These are phyloP conservation scores for Neoarthrinium moseri DNA, from an alignment of 2,329 filamentous ascomycete species.

Conservation along the genomic window DNA sequence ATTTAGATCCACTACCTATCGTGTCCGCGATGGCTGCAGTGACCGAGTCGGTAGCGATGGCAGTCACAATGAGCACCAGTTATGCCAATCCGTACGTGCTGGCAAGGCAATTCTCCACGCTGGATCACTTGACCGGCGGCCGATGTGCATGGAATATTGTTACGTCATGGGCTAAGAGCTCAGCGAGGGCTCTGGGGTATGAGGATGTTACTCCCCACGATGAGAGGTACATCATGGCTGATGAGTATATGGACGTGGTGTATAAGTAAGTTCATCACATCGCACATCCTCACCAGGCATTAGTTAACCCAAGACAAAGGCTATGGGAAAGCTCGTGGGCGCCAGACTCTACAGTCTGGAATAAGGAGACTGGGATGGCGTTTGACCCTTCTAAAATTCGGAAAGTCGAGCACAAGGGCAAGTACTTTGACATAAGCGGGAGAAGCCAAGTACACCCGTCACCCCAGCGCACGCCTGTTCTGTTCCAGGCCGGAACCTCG, in stretches of 20 bases:
- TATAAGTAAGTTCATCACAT: conserved; percentile 49
- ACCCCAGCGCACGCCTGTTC: conserved; percentile 52
- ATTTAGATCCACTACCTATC: conserved; percentile 7
- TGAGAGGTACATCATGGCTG: conserved; percentile 56
- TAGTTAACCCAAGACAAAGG: conserved; percentile 21
- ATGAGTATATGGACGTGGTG: conserved; percentile 58
- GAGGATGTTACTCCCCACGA: conserved; percentile 57
- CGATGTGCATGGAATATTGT: conserved; percentile 68
- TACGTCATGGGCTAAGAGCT: conserved; percentile 46
- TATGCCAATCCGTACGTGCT: conserved; percentile 61
- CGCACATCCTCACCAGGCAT: neutral
- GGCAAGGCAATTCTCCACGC: conserved; percentile 57
- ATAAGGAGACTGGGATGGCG: conserved; percentile 53
- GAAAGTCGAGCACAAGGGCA: conserved; percentile 57
- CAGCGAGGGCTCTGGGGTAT: conserved; percentile 57
- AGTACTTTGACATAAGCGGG: conserved; percentile 44
- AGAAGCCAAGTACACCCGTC: conserved; percentile 48
- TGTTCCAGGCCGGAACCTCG: conserved; percentile 58
- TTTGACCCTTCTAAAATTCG: conserved; percentile 55
- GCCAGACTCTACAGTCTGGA: conserved; percentile 50
- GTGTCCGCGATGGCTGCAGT: conserved; percentile 65
- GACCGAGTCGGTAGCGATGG: conserved; percentile 60
- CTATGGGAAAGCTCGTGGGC: conserved; percentile 54
- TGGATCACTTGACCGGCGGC: conserved; percentile 60
- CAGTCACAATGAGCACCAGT: conserved; percentile 58